A percentile compares a stretch with the other conserved stretches of the same genome.
These are phyloP conservation scores for Aspergillus intermedius DNA, from an alignment of 2,329 filamentous ascomycete genomes.

Conservation along the genomic window DNA sequence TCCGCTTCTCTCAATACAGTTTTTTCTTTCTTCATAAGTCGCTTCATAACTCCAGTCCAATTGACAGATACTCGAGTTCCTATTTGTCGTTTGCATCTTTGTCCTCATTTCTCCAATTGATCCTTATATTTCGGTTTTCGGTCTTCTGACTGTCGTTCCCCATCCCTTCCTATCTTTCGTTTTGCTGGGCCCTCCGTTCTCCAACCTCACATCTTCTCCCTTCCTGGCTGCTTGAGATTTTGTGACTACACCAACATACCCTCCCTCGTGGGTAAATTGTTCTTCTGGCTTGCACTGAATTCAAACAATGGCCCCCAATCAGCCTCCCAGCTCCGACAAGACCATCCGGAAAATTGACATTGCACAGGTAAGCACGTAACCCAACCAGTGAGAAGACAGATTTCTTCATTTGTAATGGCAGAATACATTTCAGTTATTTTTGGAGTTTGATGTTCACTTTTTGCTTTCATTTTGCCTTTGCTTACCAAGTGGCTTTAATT, in stretches of 20 bases:
- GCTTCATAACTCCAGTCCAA: neutral
- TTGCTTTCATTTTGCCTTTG: neutral
- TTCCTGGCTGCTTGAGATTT: conserved; percentile 1
- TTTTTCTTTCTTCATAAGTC: conserved; percentile 1
- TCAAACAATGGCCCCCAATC: conserved; percentile 26
- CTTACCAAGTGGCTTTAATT: conserved; percentile 11
- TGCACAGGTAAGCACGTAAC: conserved; percentile 28
- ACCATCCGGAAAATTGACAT: conserved; percentile 38
- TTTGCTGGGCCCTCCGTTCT: neutral
- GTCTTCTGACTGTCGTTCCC: conserved; percentile 8
- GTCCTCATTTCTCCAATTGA: conserved; percentile 9
- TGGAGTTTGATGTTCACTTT: neutral
- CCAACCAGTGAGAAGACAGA: no score
- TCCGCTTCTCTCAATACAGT: neutral
- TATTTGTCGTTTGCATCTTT: neutral
- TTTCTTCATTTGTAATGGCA: no score
- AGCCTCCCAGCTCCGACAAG: conserved; percentile 30
- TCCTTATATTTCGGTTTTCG: conserved; percentile 3
- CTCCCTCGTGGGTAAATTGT: conserved; percentile 11
- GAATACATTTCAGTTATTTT: neutral
- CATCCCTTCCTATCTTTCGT: conserved; percentile 5
- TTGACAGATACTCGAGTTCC: neutral
- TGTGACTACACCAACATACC: conserved; percentile 7
- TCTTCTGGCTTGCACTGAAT: conserved; percentile 5
- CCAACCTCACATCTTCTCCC: neutral